phyloP scores from a whole-genome alignment of 2,329 filamentous ascomycete species.

The Alternaria dauci region DNA sequence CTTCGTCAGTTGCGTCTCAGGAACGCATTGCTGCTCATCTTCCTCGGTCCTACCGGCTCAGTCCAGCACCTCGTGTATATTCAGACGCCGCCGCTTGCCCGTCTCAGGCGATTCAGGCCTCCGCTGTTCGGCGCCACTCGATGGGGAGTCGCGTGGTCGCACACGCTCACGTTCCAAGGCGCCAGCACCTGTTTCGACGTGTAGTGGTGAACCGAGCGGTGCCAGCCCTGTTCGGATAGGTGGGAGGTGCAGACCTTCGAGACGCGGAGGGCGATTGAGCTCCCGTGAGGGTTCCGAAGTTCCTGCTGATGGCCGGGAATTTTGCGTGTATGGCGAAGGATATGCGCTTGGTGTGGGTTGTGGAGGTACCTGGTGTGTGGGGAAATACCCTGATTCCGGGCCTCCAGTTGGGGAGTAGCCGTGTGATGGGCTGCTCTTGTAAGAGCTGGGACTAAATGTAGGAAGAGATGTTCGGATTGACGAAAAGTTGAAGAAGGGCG shows the following conservation, averaged over 20 bases:
- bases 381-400: constrained; percentile 46
- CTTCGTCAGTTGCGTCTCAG: neutral
- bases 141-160: constrained; percentile 41
- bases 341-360: constrained; percentile 35
- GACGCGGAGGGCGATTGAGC: constrained; percentile 31
- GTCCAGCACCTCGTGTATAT: constrained; percentile 50
- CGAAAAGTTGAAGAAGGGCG: constrained; percentile 48
- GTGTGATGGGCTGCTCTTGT: constrained; percentile 45
- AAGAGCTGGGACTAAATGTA: constrained; percentile 45
- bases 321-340: constrained; percentile 40
- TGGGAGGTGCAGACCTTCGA: constrained; percentile 48
- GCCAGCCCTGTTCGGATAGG: constrained; percentile 47
- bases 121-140: constrained; percentile 31
- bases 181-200: constrained; percentile 33
- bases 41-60: constrained; percentile 17
- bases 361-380: constrained; percentile 39
- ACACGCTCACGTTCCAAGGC: constrained; percentile 32
- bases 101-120: constrained; percentile 43
- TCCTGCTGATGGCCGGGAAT: constrained; percentile 35
- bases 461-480: constrained; percentile 48
- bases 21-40: constrained; percentile 10
- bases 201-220: constrained; percentile 43
- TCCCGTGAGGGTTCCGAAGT: constrained; percentile 43
- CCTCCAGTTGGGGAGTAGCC: constrained; percentile 47
- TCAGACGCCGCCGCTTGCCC: constrained; percentile 47